These are phyloP conservation scores for Penstemon davidsonii DNA, from an alignment of 257 asterid genomes.

Conservation along the genomic window DNA sequence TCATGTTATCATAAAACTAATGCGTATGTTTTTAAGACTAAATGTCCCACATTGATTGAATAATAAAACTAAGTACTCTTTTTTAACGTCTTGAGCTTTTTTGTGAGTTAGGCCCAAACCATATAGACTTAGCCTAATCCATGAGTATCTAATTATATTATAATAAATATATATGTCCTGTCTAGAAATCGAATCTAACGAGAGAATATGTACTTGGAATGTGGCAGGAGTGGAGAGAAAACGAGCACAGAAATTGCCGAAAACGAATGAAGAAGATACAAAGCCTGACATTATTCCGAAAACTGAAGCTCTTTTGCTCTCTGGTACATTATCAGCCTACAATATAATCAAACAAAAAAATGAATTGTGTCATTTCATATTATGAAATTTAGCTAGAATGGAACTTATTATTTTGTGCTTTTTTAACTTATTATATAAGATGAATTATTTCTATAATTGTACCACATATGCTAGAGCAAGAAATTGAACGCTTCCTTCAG, in stretches of 20 bases:
- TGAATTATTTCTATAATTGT: not conserved
- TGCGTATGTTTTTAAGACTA: too few relatives aligned
- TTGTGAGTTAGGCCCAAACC: too few relatives aligned
- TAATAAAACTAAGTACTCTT: too few relatives aligned
- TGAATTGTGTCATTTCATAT: not conserved
- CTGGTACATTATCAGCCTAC: slow-evolving; percentile 85
- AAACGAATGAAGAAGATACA: slow-evolving; percentile 75
- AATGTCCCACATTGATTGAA: too few relatives aligned
- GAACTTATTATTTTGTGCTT: too few relatives aligned
- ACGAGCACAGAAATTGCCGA: slow-evolving; percentile 85
- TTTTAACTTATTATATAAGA: too few relatives aligned
- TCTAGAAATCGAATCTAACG: not conserved
- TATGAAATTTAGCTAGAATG: too few relatives aligned
- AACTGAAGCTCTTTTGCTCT: slow-evolving; percentile 62
- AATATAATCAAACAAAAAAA: slow-evolving; percentile 28
- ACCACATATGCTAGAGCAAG: slow-evolving; percentile 95
- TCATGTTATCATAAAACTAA: too few relatives aligned
- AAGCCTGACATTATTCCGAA: slow-evolving; percentile 83
- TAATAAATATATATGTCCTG: not conserved
- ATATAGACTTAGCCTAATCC: too few relatives aligned
- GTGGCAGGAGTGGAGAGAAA: slow-evolving; percentile 69
- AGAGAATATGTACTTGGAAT: slow-evolving; percentile 53
- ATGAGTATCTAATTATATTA: not conserved
- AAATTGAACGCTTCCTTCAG: slow-evolving; percentile 79
- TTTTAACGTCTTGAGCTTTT: too few relatives aligned